phyloP scores from a whole-genome alignment of 2,329 filamentous ascomycete species.

The Pseudopithomyces chartarum region DNA sequence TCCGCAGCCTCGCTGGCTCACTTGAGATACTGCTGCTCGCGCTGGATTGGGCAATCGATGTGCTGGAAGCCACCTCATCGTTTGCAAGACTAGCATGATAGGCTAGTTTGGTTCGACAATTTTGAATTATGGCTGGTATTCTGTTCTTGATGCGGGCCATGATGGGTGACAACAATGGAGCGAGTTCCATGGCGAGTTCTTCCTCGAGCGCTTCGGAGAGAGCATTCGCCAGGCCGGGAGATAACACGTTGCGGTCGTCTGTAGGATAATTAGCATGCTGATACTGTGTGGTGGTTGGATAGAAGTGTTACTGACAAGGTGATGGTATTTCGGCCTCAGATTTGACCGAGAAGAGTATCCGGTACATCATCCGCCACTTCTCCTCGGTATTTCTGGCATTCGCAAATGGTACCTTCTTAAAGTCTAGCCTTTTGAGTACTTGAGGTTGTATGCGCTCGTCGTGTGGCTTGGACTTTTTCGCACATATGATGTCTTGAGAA shows the following conservation, averaged over 20 bases:
- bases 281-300: background rate
- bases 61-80: background rate
- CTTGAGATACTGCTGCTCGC: background rate
- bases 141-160: slow-evolving; percentile 10
- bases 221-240: slow-evolving; percentile 8
- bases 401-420: slow-evolving; percentile 18
- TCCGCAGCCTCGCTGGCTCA: background rate
- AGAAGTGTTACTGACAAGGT: slow-evolving; percentile 10
- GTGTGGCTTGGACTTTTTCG: slow-evolving; percentile 7
- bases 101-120: slow-evolving; percentile 10
- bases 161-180: slow-evolving; percentile 10
- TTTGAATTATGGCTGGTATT: slow-evolving; percentile 15
- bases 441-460: slow-evolving; percentile 15
- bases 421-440: slow-evolving; percentile 9
- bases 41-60: background rate
- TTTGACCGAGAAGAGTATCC: slow-evolving; percentile 14
- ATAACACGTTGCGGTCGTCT: slow-evolving; percentile 14
- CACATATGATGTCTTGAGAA: slow-evolving; percentile 4
- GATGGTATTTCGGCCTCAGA: slow-evolving; percentile 11
- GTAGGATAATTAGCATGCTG: background rate
- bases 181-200: slow-evolving; percentile 17
- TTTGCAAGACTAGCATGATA: background rate
- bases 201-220: slow-evolving; percentile 16
- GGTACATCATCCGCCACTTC: slow-evolving; percentile 20
- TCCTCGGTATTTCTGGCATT: slow-evolving; percentile 14